Evolutionary conservation across 805 yeast species (phyloP).

Genomic region (Sungouiella blattae): DNA sequence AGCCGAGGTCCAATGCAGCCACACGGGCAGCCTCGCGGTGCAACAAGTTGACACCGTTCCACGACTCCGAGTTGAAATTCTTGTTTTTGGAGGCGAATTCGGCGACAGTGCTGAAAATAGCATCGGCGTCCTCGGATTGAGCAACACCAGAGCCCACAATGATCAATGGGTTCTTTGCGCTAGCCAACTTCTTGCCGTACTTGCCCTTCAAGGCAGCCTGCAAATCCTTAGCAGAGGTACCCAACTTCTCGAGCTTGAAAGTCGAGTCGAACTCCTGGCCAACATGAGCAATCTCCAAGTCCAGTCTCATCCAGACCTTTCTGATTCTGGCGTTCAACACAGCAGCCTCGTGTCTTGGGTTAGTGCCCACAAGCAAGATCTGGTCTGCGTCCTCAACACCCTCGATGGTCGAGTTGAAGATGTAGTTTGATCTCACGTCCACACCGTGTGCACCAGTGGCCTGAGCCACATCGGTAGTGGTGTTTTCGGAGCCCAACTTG

Average conservation of each 20-base stretch:
- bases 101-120: conserved; percentile 57
- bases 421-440: conserved; percentile 74
- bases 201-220: conserved; percentile 60
- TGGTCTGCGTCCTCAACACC: conserved; percentile 84
- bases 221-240: conserved; percentile 56
- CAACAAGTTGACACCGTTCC: conserved; percentile 79
- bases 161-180: conserved; percentile 72
- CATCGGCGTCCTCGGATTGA: conserved; percentile 61
- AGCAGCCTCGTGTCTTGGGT: conserved; percentile 89
- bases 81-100: conserved; percentile 52
- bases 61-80: conserved; percentile 63
- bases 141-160: conserved; percentile 78
- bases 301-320: conserved; percentile 69
- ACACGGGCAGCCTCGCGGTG: conserved; percentile 87
- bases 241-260: conserved; percentile 61
- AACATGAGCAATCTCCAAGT: conserved; percentile 64
- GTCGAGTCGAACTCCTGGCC: conserved; percentile 81
- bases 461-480: conserved; percentile 64
- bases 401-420: conserved; percentile 73
- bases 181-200: conserved; percentile 61
- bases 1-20: conserved; percentile 84
- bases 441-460: conserved; percentile 60
- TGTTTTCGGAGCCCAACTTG: conserved; percentile 75
- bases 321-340: conserved; percentile 81
- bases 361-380: conserved; percentile 76